Evolutionary conservation across 768 basidiomycete species (phyloP), one percentile per base, ranked within the genome.

Genomic region (Boletus pseudopeckii): DNA sequence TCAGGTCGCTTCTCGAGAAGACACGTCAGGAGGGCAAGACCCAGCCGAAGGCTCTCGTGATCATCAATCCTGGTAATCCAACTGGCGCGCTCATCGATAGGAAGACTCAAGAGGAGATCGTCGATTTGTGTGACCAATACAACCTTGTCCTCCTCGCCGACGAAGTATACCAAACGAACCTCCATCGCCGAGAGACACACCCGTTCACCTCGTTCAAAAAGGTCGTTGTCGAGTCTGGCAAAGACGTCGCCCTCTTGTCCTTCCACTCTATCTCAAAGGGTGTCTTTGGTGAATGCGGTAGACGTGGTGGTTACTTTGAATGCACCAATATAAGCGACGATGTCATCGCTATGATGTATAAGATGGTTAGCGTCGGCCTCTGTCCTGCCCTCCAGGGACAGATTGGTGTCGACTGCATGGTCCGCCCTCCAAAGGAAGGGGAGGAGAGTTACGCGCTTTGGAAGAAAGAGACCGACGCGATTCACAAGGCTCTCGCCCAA

Each of bases 211-310:
- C 90, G 10, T 98, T 99, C 83, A 98, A 98, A 72, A 89, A 92
- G 72, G 78, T 92, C 48, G 83, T 97, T 3, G 74, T 87, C 58
- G 69, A 80, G 49, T 89, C 87, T n/a, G 79, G 63, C 0, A 65
- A 57, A 32, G 53, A 82, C 51, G 73, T 94, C 52, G 84, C 91
- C 41, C 84, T 99, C 68, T 77, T 99, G 50, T 94, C 91, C 42
- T 98, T 97, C 86, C 96, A 99, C 76, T 93, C 90, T 50, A 96
- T 96, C 68, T 95, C 92, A 52, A 99, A 99, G 72, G 96, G 96
- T 49, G 91, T 97, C 56, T 83, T 82, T 36, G 96, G 96, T 54
- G 96, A 99, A 73, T 99, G 97, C 69, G 96, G 97, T 2, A 80
- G 96, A n/a, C 81, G 97, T 45, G 96, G 96, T 33, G 96, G 95